A percentile compares a stretch with the other conserved stretches of the same genome.
Conservation (phyloP, 768 basidiomycete species). For the Boletus reticulatus region DNA sequence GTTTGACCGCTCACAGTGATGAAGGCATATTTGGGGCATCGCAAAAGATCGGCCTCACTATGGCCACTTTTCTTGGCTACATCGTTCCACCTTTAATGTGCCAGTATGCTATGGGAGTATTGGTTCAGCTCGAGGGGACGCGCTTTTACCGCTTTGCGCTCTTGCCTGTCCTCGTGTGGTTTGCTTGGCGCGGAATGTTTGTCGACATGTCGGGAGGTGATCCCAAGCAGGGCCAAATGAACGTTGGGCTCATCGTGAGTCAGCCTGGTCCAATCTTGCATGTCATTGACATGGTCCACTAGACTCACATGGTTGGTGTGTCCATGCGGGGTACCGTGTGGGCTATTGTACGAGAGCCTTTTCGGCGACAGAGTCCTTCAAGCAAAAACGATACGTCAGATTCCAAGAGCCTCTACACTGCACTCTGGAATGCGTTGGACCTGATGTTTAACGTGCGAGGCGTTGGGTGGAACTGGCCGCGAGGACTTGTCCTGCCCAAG, state of each 20-base stretch:
- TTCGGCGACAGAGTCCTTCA: slow-evolving; percentile 3
- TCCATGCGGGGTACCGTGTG: slow-evolving; percentile 12
- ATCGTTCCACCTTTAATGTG: slow-evolving; percentile 41
- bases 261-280: not conserved
- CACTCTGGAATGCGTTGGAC: slow-evolving; percentile 27
- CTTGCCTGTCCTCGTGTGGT: slow-evolving; percentile 47
- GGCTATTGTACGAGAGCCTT: slow-evolving; percentile 14
- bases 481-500: slow-evolving; percentile 13
- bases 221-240: slow-evolving; percentile 7
- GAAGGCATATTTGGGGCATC: slow-evolving; percentile 3
- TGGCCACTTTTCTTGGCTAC: slow-evolving; percentile 29
- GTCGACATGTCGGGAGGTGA: slow-evolving; percentile 26
- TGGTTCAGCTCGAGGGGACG: slow-evolving; percentile 48
- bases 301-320: slow-evolving; percentile 13
- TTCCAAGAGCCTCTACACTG: slow-evolving; percentile 3
- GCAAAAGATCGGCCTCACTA: slow-evolving; percentile 10
- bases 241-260: slow-evolving; percentile 20
- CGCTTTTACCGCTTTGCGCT: slow-evolving; percentile 43
- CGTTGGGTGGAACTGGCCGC: slow-evolving; percentile 29
- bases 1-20: not conserved
- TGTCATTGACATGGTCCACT: not conserved
- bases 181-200: slow-evolving; percentile 38
- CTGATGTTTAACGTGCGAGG: slow-evolving; percentile 22
- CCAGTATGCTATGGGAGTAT: slow-evolving; percentile 50
- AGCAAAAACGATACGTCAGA: not conserved